Percentiles rank a stretch among this genome's conserved stretches.
phyloP scores from a whole-genome alignment of 1,284 basidiomycete species.

The Irpex sp. region DNA sequence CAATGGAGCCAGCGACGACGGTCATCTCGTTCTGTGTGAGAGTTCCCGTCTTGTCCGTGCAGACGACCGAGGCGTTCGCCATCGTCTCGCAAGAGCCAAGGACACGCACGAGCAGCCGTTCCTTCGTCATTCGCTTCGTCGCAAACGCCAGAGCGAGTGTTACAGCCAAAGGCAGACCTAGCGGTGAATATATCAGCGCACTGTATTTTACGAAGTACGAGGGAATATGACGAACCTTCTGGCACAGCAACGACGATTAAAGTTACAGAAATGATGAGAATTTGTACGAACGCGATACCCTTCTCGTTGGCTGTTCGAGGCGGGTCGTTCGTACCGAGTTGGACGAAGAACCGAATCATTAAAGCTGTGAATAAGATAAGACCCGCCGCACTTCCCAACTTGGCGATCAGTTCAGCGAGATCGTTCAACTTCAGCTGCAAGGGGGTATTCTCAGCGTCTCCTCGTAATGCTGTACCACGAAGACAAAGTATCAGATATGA shows the following conservation, averaged over 20 bases:
- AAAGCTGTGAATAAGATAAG: conserved; percentile 79
- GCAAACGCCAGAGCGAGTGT: conserved; percentile 96
- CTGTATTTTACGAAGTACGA: conserved; percentile 2
- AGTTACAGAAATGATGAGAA: conserved; percentile 94
- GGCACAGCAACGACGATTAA: conserved; percentile 96
- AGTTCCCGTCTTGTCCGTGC: conserved; percentile 95
- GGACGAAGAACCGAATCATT: conserved; percentile 94
- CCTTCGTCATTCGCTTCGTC: conserved; percentile 94
- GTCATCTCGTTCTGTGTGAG: conserved; percentile 95
- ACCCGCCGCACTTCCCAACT: conserved; percentile 83
- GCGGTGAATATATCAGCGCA: conserved; percentile 11
- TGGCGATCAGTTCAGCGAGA: conserved; percentile 93
- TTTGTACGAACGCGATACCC: conserved; percentile 90
- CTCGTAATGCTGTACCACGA: conserved; percentile 60
- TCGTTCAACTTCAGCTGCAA: conserved; percentile 92
- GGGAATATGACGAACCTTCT: conserved; percentile 57
- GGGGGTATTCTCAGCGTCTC: conserved; percentile 84
- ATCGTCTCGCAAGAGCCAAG: conserved; percentile 97
- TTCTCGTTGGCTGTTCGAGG: conserved; percentile 73
- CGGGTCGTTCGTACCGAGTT: conserved; percentile 63
- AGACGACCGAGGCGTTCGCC: conserved; percentile 96
- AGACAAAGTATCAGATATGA: conserved; percentile 7
- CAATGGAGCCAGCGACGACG: conserved; percentile 93
- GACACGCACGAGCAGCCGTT: conserved; percentile 93
- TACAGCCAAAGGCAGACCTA: conserved; percentile 92